A percentile compares a stretch with the other conserved stretches of the same genome.
phyloP scores from a whole-genome alignment of 208 protist species.

The Trypanosoma cruzi region DNA sequence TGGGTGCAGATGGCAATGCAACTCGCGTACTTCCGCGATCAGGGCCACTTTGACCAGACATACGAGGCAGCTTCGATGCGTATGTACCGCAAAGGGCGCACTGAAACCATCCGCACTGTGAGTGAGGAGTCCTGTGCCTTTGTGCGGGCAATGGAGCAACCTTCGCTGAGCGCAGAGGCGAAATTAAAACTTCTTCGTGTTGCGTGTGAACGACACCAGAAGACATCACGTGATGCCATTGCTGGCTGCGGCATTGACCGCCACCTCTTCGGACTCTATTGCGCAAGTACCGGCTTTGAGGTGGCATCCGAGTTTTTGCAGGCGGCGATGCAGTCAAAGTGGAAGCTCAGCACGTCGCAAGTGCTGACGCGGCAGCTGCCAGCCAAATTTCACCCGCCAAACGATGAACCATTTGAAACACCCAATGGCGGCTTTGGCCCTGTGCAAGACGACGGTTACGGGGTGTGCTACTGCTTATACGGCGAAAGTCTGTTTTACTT shows the following conservation, averaged over 20 bases:
- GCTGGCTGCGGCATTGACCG: slow-evolving; percentile 81
- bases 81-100: slow-evolving; percentile 69
- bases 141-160: slow-evolving; percentile 48
- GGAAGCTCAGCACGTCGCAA: slow-evolving; percentile 85
- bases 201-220: slow-evolving; percentile 64
- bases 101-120: slow-evolving; percentile 81
- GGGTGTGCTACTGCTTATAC: slow-evolving; percentile 88
- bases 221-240: slow-evolving; percentile 57
- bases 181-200: slow-evolving; percentile 41
- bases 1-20: slow-evolving; percentile 89
- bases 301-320: slow-evolving; percentile 72
- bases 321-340: slow-evolving; percentile 56
- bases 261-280: slow-evolving; percentile 89
- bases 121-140: slow-evolving; percentile 48
- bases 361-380: slow-evolving; percentile 70
- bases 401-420: slow-evolving; percentile 44
- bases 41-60: slow-evolving; percentile 60
- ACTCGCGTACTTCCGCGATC: slow-evolving; percentile 69
- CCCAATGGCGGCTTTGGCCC: slow-evolving; percentile 88
- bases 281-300: slow-evolving; percentile 52
- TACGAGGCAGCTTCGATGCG: slow-evolving; percentile 72
- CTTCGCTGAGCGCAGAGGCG: slow-evolving; percentile 22
- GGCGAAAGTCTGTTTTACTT: slow-evolving; percentile 72
- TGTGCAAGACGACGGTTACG: slow-evolving; percentile 84
- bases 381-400: slow-evolving; percentile 38